Evolutionary conservation across 345 rosid species (phyloP).

Genomic region (Gossypium australe): DNA sequence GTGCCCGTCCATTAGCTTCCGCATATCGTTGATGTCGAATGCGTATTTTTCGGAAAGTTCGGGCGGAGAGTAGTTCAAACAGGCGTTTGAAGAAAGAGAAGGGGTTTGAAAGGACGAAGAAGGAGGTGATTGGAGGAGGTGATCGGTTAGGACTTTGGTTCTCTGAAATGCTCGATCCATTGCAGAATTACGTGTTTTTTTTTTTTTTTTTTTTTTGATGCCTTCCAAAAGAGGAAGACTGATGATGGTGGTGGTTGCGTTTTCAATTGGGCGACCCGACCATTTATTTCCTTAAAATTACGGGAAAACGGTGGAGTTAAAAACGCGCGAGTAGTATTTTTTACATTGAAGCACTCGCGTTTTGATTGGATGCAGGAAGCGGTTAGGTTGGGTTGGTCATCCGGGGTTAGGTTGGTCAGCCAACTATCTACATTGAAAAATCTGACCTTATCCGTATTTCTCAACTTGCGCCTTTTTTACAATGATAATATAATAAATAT

Average conservation of each 20-base stretch:
- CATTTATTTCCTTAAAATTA: not conserved
- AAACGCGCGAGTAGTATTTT: not conserved
- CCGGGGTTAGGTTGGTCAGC: no score
- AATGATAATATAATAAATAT: no score
- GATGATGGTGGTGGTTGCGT: no score
- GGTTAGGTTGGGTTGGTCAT: not conserved
- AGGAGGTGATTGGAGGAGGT: constrained; percentile 32
- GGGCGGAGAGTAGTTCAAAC: constrained; percentile 65
- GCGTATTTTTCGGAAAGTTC: constrained; percentile 47
- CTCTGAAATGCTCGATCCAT: constrained; percentile 54
- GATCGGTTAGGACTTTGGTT: constrained; percentile 47
- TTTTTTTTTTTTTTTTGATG: not conserved
- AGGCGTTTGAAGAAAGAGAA: constrained; percentile 33
- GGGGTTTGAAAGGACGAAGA: not conserved
- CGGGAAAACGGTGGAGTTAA: not conserved
- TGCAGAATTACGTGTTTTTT: not conserved
- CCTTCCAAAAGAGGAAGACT: no score
- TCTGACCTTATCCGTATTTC: no score
- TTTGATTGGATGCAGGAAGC: not conserved
- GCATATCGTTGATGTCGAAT: constrained; percentile 65
- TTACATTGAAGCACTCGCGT: not conserved
- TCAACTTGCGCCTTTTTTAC: no score
- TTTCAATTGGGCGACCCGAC: no score
- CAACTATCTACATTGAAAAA: no score
- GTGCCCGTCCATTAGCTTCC: constrained; percentile 62